Evolutionary conservation across 106 monocot species (phyloP), one percentile per base, ranked within the genome.

Genomic region (Dendrobium officinale): DNA sequence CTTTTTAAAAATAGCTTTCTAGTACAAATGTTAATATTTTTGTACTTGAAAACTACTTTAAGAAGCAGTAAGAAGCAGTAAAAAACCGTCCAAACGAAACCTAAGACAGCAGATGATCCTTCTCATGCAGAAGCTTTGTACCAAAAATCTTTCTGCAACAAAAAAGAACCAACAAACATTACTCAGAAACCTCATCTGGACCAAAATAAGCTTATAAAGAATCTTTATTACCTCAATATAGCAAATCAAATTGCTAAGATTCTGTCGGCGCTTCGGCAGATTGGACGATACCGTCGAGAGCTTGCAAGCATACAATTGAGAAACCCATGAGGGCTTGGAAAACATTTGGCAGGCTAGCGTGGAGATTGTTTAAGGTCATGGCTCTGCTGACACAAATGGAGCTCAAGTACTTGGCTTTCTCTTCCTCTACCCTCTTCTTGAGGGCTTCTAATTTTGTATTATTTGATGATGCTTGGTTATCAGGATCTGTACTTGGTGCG

Each of bases 261-360:
- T 29, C 74, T 44, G 19, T 44, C 42, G 20, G 48, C 24, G 76
- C 76, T 26, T 76, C 76, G 1, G n/a, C 4, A 8, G 74, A 22
- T 44, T 5, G 43, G 42, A 16, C 1, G 19, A 95, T 82, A 40
- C 85, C 81, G 56, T 97, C 94, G 22, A 92, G 84, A 13, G 87
- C 89, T 78, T 92, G 87, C 73, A 85, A 74, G 31, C 88, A 97
- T 11, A 82, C 79, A 59, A 82, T 83, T 6, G 92, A 73, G 51
- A 97, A 97, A n/a, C 86, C 87, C 73, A 79, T 88, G 55, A 97
- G 82, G n/a, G 93, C 90, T 79, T 90, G 94, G 82, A 97, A 97
- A 22, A 97, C 88, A 84, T 92, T 94, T 3, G 96, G 96, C 42
- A 97, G 92, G 81, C 94, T 82, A 0, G 86, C 88, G 67, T 92